phyloP scores from a whole-genome alignment of 2,329 filamentous ascomycete species.

The Canariomyces notabilis region DNA sequence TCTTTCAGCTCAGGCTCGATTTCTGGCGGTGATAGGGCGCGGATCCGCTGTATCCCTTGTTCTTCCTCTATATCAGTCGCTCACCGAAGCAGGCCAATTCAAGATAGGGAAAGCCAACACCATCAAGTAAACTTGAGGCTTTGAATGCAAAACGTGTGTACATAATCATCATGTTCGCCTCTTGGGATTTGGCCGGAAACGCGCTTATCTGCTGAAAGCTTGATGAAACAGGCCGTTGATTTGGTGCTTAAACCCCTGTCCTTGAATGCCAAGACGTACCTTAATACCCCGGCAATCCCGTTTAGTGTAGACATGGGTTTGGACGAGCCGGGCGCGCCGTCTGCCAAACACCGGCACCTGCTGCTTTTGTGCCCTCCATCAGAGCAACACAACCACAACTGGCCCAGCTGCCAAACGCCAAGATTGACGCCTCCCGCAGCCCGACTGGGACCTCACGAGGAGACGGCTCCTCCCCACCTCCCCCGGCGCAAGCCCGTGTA shows the following conservation, averaged over 20 bases:
- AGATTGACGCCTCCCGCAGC: constrained; percentile 10
- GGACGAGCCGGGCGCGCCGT: constrained; percentile 3
- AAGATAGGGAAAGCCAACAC: no score
- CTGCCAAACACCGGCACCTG: constrained; percentile 8
- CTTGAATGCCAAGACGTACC: constrained; percentile 6
- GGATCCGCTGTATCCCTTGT: no score
- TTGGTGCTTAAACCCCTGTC: constrained; percentile 3
- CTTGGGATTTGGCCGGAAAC: no score
- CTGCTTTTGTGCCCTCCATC: constrained; percentile 6
- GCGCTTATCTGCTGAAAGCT: no score
- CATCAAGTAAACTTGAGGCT: no score
- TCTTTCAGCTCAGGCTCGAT: no score
- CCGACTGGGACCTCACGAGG: constrained; percentile 13
- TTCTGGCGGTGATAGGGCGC: no score
- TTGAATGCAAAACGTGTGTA: no score
- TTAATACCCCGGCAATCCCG: constrained; percentile 8
- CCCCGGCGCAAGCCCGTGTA: not conserved
- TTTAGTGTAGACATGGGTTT: constrained; percentile 11
- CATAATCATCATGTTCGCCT: no score
- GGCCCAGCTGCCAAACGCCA: constrained; percentile 6
- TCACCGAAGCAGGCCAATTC: no score
- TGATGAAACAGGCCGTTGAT: not conserved
- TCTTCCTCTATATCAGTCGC: no score
- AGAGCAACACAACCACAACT: constrained; percentile 8
- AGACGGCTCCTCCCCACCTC: not conserved